Conservation (phyloP, 306 rosid genomes). For the apple (Malus domestica) region DNA sequence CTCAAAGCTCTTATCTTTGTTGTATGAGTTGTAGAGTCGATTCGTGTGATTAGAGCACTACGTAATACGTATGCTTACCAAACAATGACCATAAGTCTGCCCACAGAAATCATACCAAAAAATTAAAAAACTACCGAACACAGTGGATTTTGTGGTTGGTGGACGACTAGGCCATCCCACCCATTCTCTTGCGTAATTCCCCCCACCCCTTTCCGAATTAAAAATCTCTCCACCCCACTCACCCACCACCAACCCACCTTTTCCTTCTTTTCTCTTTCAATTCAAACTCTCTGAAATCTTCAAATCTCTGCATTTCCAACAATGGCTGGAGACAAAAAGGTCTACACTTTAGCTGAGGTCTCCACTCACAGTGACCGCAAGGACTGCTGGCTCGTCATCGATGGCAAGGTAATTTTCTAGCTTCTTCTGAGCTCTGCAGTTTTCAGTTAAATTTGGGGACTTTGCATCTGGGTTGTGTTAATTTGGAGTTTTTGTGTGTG, state of each 20-base stretch:
- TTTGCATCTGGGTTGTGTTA: too few species aligned
- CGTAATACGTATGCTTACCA: too few species aligned
- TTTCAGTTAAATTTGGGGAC: background rate
- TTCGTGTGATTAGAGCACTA: too few species aligned
- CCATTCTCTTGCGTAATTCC: background rate
- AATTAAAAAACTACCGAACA: background rate
- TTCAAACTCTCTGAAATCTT: background rate
- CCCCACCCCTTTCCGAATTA: background rate
- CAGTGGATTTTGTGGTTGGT: background rate
- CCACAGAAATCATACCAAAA: too few species aligned
- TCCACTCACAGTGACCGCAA: constrained; percentile 43
- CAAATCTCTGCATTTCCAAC: background rate
- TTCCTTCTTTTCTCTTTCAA: constrained; percentile 16
- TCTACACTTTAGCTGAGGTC: constrained; percentile 60
- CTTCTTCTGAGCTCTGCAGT: background rate
- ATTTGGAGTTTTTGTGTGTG: background rate
- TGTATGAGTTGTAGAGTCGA: too few species aligned
- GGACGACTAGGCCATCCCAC: background rate
- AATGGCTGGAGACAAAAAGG: constrained; percentile 54
- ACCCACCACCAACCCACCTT: constrained; percentile 21
- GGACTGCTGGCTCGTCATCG: constrained; percentile 82
- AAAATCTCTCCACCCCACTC: background rate
- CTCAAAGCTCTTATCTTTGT: too few species aligned
- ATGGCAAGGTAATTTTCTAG: constrained; percentile 49
- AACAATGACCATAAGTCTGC: too few species aligned